These are phyloP conservation scores for Ettlia oleoabundans DNA, from an alignment of 139 green algal genomes.

Conservation along the genomic window DNA sequence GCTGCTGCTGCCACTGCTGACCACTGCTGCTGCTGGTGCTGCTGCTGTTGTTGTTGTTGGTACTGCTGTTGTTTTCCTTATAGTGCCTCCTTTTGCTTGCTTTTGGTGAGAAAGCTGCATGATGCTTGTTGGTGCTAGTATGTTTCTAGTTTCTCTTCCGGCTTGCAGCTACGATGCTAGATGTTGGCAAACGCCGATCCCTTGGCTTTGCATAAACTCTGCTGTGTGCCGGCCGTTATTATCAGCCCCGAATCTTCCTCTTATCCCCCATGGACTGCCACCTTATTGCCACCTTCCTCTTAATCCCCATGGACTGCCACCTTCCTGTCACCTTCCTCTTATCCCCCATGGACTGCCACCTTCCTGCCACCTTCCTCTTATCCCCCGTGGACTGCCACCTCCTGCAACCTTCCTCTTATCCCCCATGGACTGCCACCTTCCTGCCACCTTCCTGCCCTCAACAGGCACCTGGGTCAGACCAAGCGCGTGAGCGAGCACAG, in stretches of 20 bases:
- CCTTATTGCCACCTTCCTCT: too few species aligned
- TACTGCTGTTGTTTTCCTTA: not conserved
- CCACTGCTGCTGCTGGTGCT: not conserved
- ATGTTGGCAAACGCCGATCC: too few species aligned
- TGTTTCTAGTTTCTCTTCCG: too few species aligned
- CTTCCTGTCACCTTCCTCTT: not conserved
- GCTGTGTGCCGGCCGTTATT: too few species aligned
- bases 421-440: not conserved
- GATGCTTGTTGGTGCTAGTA: too few species aligned
- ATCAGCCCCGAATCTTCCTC: too few species aligned
- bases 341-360: not conserved
- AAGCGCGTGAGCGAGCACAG: not conserved
- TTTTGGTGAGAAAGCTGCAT: not conserved
- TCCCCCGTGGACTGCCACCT: not conserved
- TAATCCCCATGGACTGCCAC: not conserved
- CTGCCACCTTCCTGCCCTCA: not conserved
- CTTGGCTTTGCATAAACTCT: too few species aligned
- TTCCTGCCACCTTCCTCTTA: not conserved
- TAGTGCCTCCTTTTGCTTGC: not conserved
- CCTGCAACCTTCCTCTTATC: not conserved
- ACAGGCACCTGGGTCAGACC: conserved; percentile 19
- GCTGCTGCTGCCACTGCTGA: not conserved
- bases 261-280: too few species aligned
- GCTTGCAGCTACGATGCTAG: too few species aligned
- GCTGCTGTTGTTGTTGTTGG: not conserved